Evolutionary conservation across 192 early-diverging fungal species (phyloP).

Genomic region (Radiomyces spectabilis): DNA sequence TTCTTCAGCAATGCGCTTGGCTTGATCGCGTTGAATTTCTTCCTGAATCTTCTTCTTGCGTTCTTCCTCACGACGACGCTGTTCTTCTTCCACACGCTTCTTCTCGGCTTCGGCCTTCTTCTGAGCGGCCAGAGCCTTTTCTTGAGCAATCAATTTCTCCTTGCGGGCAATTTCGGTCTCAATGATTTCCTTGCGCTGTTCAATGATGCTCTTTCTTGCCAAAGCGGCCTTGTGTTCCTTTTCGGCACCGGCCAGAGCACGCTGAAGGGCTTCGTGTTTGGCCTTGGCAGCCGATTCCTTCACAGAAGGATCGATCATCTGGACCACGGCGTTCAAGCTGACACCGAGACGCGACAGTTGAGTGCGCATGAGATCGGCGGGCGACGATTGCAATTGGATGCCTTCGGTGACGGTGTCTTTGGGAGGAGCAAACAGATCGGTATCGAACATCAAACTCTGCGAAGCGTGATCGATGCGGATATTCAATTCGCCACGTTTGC

Average conservation of each 20-base stretch:
- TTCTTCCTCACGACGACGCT: slow-evolving; percentile 74
- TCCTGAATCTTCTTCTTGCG: slow-evolving; percentile 67
- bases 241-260: slow-evolving; percentile 65
- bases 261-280: slow-evolving; percentile 58
- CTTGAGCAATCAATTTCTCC: slow-evolving; percentile 81
- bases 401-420: slow-evolving; percentile 74
- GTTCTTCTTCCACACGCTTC: slow-evolving; percentile 78
- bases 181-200: slow-evolving; percentile 71
- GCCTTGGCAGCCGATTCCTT: slow-evolving; percentile 56
- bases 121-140: slow-evolving; percentile 60
- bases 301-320: slow-evolving; percentile 73
- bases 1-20: slow-evolving; percentile 74
- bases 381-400: slow-evolving; percentile 74
- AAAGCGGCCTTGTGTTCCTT: slow-evolving; percentile 76
- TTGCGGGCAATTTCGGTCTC: slow-evolving; percentile 66
- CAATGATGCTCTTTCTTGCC: slow-evolving; percentile 80
- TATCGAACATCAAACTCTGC: slow-evolving; percentile 87
- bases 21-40: slow-evolving; percentile 76
- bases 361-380: slow-evolving; percentile 86
- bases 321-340: slow-evolving; percentile 77
- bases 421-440: slow-evolving; percentile 74
- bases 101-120: slow-evolving; percentile 80
- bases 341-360: slow-evolving; percentile 85
- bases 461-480: slow-evolving; percentile 93
- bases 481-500: slow-evolving; percentile 89